Percentiles rank a stretch among this genome's conserved stretches.
Conservation (phyloP, 2,329 filamentous ascomycete genomes). For the Aspergillus terreus region DNA sequence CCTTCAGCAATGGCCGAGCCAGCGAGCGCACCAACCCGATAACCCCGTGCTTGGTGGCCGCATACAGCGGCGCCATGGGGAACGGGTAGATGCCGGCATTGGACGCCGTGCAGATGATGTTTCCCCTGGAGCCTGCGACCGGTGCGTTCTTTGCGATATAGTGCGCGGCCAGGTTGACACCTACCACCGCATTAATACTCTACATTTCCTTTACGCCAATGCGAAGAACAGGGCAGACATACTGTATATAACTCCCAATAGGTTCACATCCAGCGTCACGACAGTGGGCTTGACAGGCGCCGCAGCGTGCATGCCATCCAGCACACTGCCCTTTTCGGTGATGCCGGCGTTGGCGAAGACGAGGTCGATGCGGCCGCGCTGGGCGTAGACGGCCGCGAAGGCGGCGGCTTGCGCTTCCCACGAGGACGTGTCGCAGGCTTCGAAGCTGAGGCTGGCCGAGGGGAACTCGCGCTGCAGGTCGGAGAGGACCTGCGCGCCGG, state of each 20-base stretch:
- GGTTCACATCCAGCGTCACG: conserved; percentile 33
- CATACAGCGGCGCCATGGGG: conserved; percentile 49
- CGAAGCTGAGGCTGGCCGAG: conserved; percentile 23
- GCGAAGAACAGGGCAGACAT: conserved; percentile 14
- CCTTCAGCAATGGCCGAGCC: conserved; percentile 34
- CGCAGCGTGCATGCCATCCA: conserved; percentile 22
- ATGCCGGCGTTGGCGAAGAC: conserved; percentile 52
- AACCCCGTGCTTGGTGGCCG: conserved; percentile 47
- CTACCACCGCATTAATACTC: conserved; percentile 23
- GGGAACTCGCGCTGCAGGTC: conserved; percentile 24
- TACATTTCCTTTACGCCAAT: neutral
- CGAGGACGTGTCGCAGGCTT: conserved; percentile 30
- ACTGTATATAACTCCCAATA: conserved; percentile 46
- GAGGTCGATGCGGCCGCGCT: conserved; percentile 41
- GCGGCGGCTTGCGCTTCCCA: conserved; percentile 35
- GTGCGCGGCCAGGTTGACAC: conserved; percentile 48
- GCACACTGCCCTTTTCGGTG: conserved; percentile 39
- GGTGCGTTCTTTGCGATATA: conserved; percentile 48
- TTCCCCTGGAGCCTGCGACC: conserved; percentile 34
- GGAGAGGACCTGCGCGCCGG: conserved; percentile 19
- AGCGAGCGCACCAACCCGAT: conserved; percentile 51
- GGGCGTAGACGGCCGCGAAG: conserved; percentile 11
- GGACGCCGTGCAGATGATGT: conserved; percentile 52
- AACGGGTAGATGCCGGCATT: conserved; percentile 54
- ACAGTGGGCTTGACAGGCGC: conserved; percentile 35